Evolutionary conservation across 2,329 filamentous ascomycete species (phyloP).

Genomic region (Bretziella fagacearum): DNA sequence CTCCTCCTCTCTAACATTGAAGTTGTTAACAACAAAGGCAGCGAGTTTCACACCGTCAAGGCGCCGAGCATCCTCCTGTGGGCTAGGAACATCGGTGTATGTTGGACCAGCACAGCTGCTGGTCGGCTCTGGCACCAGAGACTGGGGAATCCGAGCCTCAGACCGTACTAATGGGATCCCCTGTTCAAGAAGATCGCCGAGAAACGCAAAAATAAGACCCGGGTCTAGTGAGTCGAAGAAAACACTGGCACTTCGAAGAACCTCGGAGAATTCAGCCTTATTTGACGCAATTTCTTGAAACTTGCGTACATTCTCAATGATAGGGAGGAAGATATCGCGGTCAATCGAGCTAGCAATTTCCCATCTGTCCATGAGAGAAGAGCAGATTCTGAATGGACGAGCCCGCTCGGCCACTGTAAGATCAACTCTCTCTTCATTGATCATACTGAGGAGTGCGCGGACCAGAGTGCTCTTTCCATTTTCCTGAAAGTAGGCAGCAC

Average conservation of each 20-base stretch:
- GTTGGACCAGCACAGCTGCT: background rate
- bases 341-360: constrained; percentile 86
- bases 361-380: constrained; percentile 96
- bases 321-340: constrained; percentile 72
- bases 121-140: background rate
- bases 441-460: constrained; percentile 59
- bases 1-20: constrained; percentile 90
- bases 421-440: constrained; percentile 34
- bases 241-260: constrained; percentile 78
- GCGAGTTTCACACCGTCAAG: constrained; percentile 54
- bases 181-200: constrained; percentile 50
- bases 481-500: constrained; percentile 67
- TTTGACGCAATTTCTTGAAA: constrained; percentile 50
- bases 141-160: constrained; percentile 25
- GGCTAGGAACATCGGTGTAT: background rate
- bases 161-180: constrained; percentile 24
- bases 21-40: constrained; percentile 67
- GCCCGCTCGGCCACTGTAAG: constrained; percentile 42
- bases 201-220: constrained; percentile 75
- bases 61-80: constrained; percentile 25
- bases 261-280: constrained; percentile 64
- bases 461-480: constrained; percentile 61
- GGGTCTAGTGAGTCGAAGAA: constrained; percentile 98
- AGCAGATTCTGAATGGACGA: constrained; percentile 73
- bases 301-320: constrained; percentile 59